Evolutionary conservation across 805 yeast species (phyloP).

Genomic region (Saturnispora sanitii): DNA sequence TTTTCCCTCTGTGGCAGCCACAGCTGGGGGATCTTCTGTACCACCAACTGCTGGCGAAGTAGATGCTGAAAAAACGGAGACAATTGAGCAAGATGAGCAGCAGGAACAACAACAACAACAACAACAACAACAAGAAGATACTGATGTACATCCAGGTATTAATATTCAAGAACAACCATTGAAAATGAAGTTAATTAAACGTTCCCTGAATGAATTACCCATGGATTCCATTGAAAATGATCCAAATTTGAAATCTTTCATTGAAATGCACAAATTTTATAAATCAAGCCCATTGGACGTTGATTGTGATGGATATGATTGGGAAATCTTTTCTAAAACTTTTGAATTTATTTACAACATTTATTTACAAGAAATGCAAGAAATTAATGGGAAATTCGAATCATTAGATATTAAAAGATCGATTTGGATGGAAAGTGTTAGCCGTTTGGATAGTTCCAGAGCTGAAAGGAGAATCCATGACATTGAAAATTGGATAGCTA

Average conservation of each 20-base stretch:
- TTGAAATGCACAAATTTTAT: slow-evolving; percentile 3
- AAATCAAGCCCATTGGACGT: slow-evolving; percentile 6
- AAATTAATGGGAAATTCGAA: slow-evolving; percentile 17
- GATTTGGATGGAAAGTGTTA: slow-evolving; percentile 22
- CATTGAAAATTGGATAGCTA: slow-evolving; percentile 16
- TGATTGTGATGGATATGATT: slow-evolving; percentile 16
- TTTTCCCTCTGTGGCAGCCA: not conserved
- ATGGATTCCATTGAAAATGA: slow-evolving; percentile 4
- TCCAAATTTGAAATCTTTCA: slow-evolving; percentile 5
- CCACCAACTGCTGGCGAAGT: not conserved
- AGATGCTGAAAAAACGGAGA: not conserved
- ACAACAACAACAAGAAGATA: too few relatives aligned
- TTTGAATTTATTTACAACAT: slow-evolving; percentile 18
- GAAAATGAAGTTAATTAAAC: not conserved
- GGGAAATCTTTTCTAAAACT: slow-evolving; percentile 18
- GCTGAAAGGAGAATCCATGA: slow-evolving; percentile 13
- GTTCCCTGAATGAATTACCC: not conserved
- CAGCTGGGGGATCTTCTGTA: not conserved
- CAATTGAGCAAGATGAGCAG: too few relatives aligned
- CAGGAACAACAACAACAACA: too few relatives aligned
- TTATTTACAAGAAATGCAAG: slow-evolving; percentile 17
- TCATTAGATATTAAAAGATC: slow-evolving; percentile 16
- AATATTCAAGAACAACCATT: not conserved
- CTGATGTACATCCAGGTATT: too few relatives aligned
- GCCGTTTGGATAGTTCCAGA: slow-evolving; percentile 18